Evolutionary conservation across 345 rosid genomes (phyloP).

Genomic region (Balakata baccata): DNA sequence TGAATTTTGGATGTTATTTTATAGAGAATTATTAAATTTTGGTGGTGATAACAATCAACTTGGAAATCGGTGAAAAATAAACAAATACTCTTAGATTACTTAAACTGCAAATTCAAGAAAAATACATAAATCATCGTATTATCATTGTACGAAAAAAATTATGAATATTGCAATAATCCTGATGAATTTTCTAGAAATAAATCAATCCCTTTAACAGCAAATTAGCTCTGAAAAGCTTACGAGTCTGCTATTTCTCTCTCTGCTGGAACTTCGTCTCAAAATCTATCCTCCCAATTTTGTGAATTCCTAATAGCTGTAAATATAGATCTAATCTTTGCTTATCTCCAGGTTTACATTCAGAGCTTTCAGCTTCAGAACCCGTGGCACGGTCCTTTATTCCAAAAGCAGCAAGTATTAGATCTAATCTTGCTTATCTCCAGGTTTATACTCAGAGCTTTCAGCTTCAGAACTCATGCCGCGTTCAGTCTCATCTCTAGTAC

Average conservation of each 20-base stretch:
- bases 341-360: conserved; percentile 41
- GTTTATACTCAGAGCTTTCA: conserved; percentile 38
- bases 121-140: neutral
- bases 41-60: no score
- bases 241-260: neutral
- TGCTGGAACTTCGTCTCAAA: neutral
- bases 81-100: no score
- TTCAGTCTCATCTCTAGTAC: conserved; percentile 36
- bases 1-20: no score
- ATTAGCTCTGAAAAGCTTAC: neutral
- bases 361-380: conserved; percentile 38
- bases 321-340: conserved; percentile 26
- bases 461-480: conserved; percentile 35
- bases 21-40: no score
- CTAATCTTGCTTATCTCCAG: conserved; percentile 68
- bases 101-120: neutral
- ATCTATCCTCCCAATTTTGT: neutral
- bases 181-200: neutral
- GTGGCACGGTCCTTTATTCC: conserved; percentile 19
- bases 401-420: neutral
- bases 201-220: neutral
- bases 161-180: neutral
- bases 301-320: neutral
- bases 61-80: no score
- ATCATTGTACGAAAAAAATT: neutral